Base-by-base conservation (phyloP, 768 basidiomycete species). In the Russula griseocarnosa region DNA sequence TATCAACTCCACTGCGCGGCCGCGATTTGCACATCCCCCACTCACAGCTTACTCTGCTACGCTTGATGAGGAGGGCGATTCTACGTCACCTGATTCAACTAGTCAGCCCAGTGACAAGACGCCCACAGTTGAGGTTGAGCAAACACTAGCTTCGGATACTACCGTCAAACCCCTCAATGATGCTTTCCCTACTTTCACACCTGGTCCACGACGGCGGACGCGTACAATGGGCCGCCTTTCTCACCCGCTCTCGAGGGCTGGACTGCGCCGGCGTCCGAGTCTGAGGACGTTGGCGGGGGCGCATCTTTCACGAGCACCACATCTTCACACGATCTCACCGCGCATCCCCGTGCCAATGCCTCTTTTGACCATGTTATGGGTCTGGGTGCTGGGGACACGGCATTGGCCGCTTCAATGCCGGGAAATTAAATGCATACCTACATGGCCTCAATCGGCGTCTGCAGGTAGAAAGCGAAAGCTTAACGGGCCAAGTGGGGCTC, bases 341-440 rank as follows among this genome's bases (percentile, higher is more conserved):
- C 86, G 6, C 86, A 91, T 71, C 74, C 78, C 58, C 83, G 90
- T 10, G 88, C 84, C 61, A 95, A 96, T 70, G 90, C 91, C 14
- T 94, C 92, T 9, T 92, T 94, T 66, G 94, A 94, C 70, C 90
- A 90, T 28, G 83, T 86, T 1, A 84, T 91, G 71, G 90, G 89
- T 16, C 84, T 88, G 53, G 87, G 85, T 10, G 80, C 82, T 7
- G 82, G 82, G 84, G 82, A 20, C 82, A 84, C 49, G 88, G 86
- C 20, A 83, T 91, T 34, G 86, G 87, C 18, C 79, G 87, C 32
- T 94, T 94, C 75, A 92, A 95, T 72, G 89, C 89, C 3, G 81
- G 82, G 20, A 96, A 94, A 74, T 74, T 96, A 67, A 95, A 96
- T 65, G 79, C 81, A 13, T 95, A 96, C 73, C 74, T 96, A 70